Conservation (phyloP, 176 grass and related monocot genomes). For the Aegilops sharonensis region DNA sequence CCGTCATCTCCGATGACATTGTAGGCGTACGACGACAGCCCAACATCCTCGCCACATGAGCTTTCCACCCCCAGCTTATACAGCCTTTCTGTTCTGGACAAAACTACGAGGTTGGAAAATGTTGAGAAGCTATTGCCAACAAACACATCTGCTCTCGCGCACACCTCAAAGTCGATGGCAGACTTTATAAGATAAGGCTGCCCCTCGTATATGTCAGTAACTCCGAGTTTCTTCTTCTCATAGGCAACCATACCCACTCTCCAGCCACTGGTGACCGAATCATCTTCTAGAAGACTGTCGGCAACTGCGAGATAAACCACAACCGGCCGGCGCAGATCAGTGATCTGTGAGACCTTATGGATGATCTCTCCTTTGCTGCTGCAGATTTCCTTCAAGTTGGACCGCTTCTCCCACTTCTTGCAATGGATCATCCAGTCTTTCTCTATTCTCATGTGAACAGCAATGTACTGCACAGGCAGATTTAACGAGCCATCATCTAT, state of each 20-base stretch:
- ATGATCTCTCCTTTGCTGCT: conserved; percentile 92
- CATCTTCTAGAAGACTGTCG: conserved; percentile 84
- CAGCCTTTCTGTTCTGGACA: conserved; percentile 77
- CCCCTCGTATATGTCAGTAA: conserved; percentile 67
- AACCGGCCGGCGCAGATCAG: conserved; percentile 47
- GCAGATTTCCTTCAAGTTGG: conserved; percentile 74
- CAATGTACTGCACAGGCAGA: conserved; percentile 58
- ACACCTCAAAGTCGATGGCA: conserved; percentile 95
- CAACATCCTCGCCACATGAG: conserved; percentile 48
- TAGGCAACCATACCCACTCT: conserved; percentile 79
- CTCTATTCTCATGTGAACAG: conserved; percentile 98
- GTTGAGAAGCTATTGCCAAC: conserved; percentile 97
- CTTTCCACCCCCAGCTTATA: conserved; percentile 61
- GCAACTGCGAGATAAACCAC: conserved; percentile 96
- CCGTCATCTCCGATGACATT: conserved; percentile 63
- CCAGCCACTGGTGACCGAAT: conserved; percentile 84
- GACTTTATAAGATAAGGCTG: conserved; percentile 96
- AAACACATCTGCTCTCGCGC: conserved; percentile 76
- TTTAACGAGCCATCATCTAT: conserved; percentile 3
- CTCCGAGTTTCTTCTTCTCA: conserved; percentile 85
- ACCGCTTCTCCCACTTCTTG: conserved; percentile 89
- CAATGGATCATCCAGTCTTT: conserved; percentile 99
- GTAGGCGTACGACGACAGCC: conserved; percentile 76
- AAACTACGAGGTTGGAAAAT: conserved; percentile 83
- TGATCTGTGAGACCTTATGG: conserved; percentile 82